These are phyloP conservation scores for Dothistroma pini DNA, from an alignment of 2,329 filamentous ascomycete genomes.

Conservation along the genomic window DNA sequence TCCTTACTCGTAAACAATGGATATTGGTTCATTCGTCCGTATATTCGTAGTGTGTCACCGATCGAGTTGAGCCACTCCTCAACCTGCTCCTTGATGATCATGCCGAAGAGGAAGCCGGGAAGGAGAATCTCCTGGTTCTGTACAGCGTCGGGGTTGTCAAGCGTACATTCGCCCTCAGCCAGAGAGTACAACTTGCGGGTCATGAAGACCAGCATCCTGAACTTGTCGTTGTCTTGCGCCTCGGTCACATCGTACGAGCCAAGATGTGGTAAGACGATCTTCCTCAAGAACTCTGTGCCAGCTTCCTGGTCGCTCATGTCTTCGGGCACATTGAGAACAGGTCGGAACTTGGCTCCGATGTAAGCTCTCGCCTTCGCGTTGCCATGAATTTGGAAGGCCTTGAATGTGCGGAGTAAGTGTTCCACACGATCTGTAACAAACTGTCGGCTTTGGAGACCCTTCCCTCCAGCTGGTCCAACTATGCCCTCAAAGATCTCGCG, in stretches of 20 bases:
- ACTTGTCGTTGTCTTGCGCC: slow-evolving; percentile 84
- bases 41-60: slow-evolving; percentile 44
- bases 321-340: slow-evolving; percentile 78
- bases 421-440: slow-evolving; percentile 95
- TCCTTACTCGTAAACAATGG: slow-evolving; percentile 67
- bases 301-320: slow-evolving; percentile 85
- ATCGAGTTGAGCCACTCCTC: slow-evolving; percentile 83
- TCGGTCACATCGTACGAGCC: slow-evolving; percentile 82
- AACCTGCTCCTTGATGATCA: slow-evolving; percentile 90
- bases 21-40: slow-evolving; percentile 50
- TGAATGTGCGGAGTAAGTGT: slow-evolving; percentile 87
- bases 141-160: slow-evolving; percentile 94
- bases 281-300: slow-evolving; percentile 84
- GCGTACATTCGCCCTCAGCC: slow-evolving; percentile 84
- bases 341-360: slow-evolving; percentile 84
- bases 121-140: slow-evolving; percentile 95
- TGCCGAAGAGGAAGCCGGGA: slow-evolving; percentile 88
- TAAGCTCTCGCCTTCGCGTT: slow-evolving; percentile 79
- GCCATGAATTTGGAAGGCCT: slow-evolving; percentile 79
- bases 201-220: slow-evolving; percentile 92
- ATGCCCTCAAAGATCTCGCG: slow-evolving; percentile 94
- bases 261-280: slow-evolving; percentile 86
- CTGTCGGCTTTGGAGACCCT: slow-evolving; percentile 74
- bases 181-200: slow-evolving; percentile 90
- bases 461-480: slow-evolving; percentile 71